Evolutionary conservation across 2,329 filamentous ascomycete species (phyloP), one percentile per base, ranked within the genome.

Genomic region (Diatrype stigma): DNA sequence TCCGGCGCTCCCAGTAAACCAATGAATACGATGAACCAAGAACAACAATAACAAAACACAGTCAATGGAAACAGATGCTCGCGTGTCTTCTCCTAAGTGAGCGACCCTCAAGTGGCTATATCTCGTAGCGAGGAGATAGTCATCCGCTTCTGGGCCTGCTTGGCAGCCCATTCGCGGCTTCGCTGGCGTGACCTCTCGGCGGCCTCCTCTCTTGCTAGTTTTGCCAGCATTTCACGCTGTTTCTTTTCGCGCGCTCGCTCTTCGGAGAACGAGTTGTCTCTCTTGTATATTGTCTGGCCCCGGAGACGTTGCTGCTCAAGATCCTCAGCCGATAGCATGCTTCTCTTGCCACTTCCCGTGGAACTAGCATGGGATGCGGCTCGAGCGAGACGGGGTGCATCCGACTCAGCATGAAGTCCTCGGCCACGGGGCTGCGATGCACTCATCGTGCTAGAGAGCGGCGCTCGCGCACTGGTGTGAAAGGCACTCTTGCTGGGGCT

Each of bases 91-190:
- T 30, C 23, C 22, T n/a, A n/a, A 28, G 11, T 32, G 10, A 23
- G 21, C 37, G 19, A n/a, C 6, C 17, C 16, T 22, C 12, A 44
- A 3, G 51, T 48, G 37, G 58, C 46, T 3, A 59, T 48, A 45
- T 63, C 61, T 21, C 55, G 56, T n/a, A 61, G 19, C 2, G 64
- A 65, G 35, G 51, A 46, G 7, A 62, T 46, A 8, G 62, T 63
- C 57, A 60, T 58, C 32, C 62, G 68, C 61, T 73, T 77, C 17
- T 65, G 70, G 35, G 72, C 72, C 62, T 80, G 78, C 67, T 77
- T 82, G 62, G 84, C 80, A 11, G 81, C 81, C 81, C 82, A 85
- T 58, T 84, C 79, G 32, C 81, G 75, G 56, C 81, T 81, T 52
- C 79, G 74, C 62, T 75, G 72, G 49, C 82, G 75, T 49, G 80